These are phyloP conservation scores for Penicillium taxi DNA, from an alignment of 495 filamentous ascomycete genomes.

Conservation along the genomic window DNA sequence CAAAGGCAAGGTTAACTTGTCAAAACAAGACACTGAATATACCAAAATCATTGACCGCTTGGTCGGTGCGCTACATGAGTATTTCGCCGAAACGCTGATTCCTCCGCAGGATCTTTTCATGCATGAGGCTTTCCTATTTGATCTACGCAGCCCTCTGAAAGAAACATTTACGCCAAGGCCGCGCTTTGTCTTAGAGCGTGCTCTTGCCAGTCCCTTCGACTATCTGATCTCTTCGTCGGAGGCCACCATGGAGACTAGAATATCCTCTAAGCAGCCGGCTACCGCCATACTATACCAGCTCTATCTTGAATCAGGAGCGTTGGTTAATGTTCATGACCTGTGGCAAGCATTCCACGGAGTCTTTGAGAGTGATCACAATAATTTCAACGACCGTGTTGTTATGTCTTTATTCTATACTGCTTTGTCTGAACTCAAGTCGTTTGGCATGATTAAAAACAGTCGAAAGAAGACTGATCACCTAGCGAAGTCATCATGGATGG, in stretches of 20 bases:
- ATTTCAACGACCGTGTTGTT: conserved; percentile 40
- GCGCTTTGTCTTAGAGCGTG: conserved; percentile 70
- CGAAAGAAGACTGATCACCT: conserved; percentile 89
- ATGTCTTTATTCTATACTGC: conserved; percentile 73
- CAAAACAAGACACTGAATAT: conserved; percentile 67
- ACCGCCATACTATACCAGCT: conserved; percentile 82
- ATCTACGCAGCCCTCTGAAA: conserved; percentile 67
- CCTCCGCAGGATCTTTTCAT: conserved; percentile 59
- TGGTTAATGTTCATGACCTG: conserved; percentile 84
- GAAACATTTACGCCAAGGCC: conserved; percentile 78
- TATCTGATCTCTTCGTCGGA: conserved; percentile 64
- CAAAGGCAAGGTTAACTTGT: conserved; percentile 66
- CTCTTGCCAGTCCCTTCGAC: conserved; percentile 71
- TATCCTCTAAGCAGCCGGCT: conserved; percentile 59
- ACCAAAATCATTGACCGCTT: conserved; percentile 64
- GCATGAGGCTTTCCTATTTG: conserved; percentile 77
- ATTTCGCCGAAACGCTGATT: conserved; percentile 46
- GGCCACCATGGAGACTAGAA: conserved; percentile 24
- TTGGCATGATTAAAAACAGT: conserved; percentile 83
- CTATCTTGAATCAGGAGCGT: conserved; percentile 78
- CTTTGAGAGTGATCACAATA: conserved; percentile 54
- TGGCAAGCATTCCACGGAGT: conserved; percentile 82
- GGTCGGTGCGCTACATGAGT: conserved; percentile 44
- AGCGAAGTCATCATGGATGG: conserved; percentile 69
- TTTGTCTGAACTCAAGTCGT: conserved; percentile 70